These are phyloP conservation scores for Rhododendron henanense DNA, from an alignment of 148 eudicot genomes.

Conservation along the genomic window DNA sequence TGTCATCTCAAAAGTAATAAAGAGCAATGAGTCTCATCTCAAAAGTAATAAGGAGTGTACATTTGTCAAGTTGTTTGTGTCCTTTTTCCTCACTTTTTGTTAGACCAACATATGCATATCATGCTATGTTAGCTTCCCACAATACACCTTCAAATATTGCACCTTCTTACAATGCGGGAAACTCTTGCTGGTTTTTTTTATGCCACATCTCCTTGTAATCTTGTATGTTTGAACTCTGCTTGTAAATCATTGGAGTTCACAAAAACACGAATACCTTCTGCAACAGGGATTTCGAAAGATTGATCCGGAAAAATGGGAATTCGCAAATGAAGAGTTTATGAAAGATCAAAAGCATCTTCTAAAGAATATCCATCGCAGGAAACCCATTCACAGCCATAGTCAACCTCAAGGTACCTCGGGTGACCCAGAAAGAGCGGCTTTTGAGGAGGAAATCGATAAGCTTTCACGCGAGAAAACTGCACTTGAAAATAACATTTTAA, in stretches of 20 bases:
- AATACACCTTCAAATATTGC: too few species aligned
- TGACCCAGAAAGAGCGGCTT: constrained; percentile 80
- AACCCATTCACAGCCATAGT: constrained; percentile 96
- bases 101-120: not conserved
- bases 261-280: not conserved
- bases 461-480: constrained; percentile 62
- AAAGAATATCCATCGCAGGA: constrained; percentile 84
- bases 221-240: not conserved
- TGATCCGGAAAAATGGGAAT: constrained; percentile 96
- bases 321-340: constrained; percentile 79
- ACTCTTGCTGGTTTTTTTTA: not conserved
- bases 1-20: too few species aligned
- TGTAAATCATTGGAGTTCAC: not conserved
- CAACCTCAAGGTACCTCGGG: constrained; percentile 51
- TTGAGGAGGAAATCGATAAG: constrained; percentile 85
- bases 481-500: constrained; percentile 44
- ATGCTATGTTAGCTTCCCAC: not conserved
- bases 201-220: not conserved
- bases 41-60: not conserved
- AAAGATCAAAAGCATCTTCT: constrained; percentile 80
- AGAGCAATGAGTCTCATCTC: not conserved
- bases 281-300: constrained; percentile 85
- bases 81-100: not conserved
- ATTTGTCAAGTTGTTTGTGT: not conserved
- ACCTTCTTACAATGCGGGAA: not conserved